Base-by-base conservation (phyloP, 1,284 basidiomycete species). In the Apiotrichum brassicae region DNA sequence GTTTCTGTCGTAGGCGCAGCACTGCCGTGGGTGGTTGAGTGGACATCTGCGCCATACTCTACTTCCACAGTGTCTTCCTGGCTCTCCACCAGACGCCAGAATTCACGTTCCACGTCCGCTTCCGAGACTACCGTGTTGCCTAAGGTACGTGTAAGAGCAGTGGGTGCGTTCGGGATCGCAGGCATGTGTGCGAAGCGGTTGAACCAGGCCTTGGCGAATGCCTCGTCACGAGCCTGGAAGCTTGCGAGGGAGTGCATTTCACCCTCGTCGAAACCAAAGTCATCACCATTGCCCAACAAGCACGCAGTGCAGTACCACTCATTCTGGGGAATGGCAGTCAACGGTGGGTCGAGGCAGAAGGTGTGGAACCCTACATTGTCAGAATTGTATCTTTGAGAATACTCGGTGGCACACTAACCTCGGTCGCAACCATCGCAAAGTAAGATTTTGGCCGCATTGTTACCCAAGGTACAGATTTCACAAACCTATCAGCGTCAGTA, bases 251-350 rank as follows among this genome's bases (percentile, higher is more conserved):
- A 85, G 71, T 99, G 94, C 59, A 97, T 93, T 71, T 97, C 87
- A 47, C 95, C 95, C 65, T 97, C 94, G 62, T 97, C 94, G 65
- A 98, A 99, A 36, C 95, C 95, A 66, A 90, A 99, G 72, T 97
- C 95, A 50, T 90, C 89, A n/a, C 94, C 93, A 0, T 90, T 95
- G 24, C 84, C 86, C 38, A 93, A 82, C 16, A 99, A 77, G 66
- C 95, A 99, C 2, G 84, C 83, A 61, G 89, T 87, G 71, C 95
- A 99, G 72, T 85, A 97, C 94, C 95, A 99, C 46, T 73, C 71
- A 49, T 91, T 88, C 59, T 85, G 86, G 3, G 95, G 94, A 47
- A 97, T 86, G 5, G 78, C 76, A 3, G 79, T 74, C 40, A 98
- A 76, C 19, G 93, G 91, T 3, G 95, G 94, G 62, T 91, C 86